phyloP scores from a whole-genome alignment of 495 filamentous ascomycete genomes.

The Baudoinia panamericana region DNA sequence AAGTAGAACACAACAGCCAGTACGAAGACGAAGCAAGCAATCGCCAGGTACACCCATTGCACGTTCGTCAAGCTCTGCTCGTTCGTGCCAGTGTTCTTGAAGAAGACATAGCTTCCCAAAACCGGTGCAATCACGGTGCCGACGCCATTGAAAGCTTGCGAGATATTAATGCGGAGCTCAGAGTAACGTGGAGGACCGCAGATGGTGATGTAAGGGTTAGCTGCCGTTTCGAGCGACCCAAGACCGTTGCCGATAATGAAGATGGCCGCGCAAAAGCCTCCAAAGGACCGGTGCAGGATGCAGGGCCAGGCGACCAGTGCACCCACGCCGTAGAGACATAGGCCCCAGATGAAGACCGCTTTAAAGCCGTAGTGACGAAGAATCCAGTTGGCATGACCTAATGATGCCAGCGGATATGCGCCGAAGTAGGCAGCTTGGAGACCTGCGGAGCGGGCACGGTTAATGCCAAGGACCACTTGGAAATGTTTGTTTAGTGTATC shows the following conservation, averaged over 20 bases:
- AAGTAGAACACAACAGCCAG: conserved; percentile 54
- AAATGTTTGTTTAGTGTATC: conserved; percentile 30
- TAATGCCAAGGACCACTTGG: conserved; percentile 25
- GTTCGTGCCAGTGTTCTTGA: conserved; percentile 39
- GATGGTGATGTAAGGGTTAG: conserved; percentile 53
- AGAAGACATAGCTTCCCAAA: conserved; percentile 55
- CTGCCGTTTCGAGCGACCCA: conserved; percentile 57
- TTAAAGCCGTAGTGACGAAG: conserved; percentile 21
- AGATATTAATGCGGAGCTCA: conserved; percentile 52
- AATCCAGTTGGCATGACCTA: conserved; percentile 44
- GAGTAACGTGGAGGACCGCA: conserved; percentile 54
- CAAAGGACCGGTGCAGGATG: conserved; percentile 45
- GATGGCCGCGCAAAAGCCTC: conserved; percentile 54
- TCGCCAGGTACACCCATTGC: conserved; percentile 64
- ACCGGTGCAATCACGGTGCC: conserved; percentile 53
- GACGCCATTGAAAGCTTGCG: conserved; percentile 35
- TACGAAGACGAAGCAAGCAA: conserved; percentile 53
- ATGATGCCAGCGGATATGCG: conserved; percentile 47
- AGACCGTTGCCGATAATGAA: conserved; percentile 61
- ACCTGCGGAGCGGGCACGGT: conserved; percentile 37
- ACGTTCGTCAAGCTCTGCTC: conserved; percentile 42
- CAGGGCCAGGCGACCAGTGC: conserved; percentile 52
- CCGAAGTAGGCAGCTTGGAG: conserved; percentile 53
- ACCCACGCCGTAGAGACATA: conserved; percentile 48
- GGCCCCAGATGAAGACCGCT: conserved; percentile 25